Evolutionary conservation across 495 filamentous ascomycete genomes (phyloP).

Genomic region (Lophium mytilinum): DNA sequence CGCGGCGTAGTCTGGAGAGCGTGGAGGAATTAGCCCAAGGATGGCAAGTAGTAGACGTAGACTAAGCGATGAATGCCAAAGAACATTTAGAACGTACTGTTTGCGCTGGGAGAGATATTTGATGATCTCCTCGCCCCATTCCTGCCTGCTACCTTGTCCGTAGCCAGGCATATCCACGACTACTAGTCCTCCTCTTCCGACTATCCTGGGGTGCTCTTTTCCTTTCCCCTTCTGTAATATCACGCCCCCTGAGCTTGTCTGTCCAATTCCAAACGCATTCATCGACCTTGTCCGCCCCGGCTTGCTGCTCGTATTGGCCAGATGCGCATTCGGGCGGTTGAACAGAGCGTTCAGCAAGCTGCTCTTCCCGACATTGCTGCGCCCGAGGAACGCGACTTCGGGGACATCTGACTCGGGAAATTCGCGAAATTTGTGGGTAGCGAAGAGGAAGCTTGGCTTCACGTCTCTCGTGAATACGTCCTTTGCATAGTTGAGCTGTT

Average conservation of each 20-base stretch:
- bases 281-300: slow-evolving; percentile 74
- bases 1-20: slow-evolving; percentile 51
- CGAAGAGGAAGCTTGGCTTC: slow-evolving; percentile 57
- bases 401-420: slow-evolving; percentile 38
- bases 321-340: slow-evolving; percentile 33
- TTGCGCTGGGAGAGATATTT: slow-evolving; percentile 68
- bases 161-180: slow-evolving; percentile 94
- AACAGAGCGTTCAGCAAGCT: slow-evolving; percentile 79
- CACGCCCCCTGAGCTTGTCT: slow-evolving; percentile 26
- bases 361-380: slow-evolving; percentile 90
- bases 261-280: slow-evolving; percentile 76
- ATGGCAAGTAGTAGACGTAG: too few relatives aligned
- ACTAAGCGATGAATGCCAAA: too few relatives aligned
- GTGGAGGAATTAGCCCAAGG: too few relatives aligned
- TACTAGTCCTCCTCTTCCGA: slow-evolving; percentile 36
- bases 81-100: slow-evolving; percentile 41
- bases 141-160: slow-evolving; percentile 61
- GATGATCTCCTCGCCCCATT: slow-evolving; percentile 81
- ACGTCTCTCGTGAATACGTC: slow-evolving; percentile 53
- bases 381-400: slow-evolving; percentile 70
- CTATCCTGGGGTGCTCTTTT: slow-evolving; percentile 31
- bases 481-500: slow-evolving; percentile 46
- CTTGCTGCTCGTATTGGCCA: slow-evolving; percentile 59
- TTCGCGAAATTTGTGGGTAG: slow-evolving; percentile 60
- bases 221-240: slow-evolving; percentile 41